Evolutionary conservation across 495 filamentous ascomycete species (phyloP).

Genomic region (Sordaria brevicollis): DNA sequence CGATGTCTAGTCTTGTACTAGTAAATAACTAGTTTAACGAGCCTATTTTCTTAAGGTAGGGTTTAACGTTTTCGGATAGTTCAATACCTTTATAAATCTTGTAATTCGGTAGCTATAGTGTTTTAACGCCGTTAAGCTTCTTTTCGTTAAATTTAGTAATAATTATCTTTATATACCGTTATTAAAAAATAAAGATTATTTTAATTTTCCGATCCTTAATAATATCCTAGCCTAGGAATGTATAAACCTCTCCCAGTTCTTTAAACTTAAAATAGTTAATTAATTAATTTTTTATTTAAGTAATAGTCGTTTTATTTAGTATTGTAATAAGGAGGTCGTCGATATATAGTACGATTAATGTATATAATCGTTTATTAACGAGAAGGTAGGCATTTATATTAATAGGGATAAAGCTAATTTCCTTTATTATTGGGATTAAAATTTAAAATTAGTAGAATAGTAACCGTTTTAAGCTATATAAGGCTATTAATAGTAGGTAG

Average conservation of each 20-base stretch:
- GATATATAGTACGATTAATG: background rate
- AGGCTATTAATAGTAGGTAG: no score
- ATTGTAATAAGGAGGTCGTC: background rate
- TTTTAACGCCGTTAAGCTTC: background rate
- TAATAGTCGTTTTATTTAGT: background rate
- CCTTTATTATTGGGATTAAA: background rate
- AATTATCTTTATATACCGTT: background rate
- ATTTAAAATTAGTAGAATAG: background rate
- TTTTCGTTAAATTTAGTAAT: background rate
- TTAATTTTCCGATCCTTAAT: background rate
- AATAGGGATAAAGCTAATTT: background rate
- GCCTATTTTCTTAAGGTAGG: background rate
- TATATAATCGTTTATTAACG: background rate
- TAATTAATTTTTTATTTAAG: background rate
- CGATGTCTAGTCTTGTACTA: background rate
- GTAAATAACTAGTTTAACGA: background rate
- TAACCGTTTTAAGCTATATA: no score
- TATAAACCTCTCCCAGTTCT: background rate
- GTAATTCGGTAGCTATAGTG: background rate
- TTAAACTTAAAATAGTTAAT: background rate
- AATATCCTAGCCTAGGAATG: background rate
- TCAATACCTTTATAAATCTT: background rate
- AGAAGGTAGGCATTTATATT: background rate
- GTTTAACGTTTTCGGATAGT: background rate
- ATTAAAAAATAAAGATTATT: background rate